Evolutionary conservation across 148 eudicot species (phyloP), one percentile per base, ranked within the genome.

Genomic region (Chenopodium quinoa): DNA sequence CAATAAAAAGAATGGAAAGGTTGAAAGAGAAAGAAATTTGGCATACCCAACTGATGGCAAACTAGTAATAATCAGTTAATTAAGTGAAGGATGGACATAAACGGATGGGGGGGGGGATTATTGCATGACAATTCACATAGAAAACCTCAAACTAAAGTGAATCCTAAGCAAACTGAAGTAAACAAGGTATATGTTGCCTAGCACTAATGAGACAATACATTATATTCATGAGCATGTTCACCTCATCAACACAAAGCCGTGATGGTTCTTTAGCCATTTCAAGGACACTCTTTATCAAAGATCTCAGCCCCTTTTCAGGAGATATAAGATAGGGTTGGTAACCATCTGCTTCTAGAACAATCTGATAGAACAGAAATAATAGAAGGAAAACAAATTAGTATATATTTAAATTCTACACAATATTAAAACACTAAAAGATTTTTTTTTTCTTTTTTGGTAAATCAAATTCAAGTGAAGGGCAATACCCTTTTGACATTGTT

Each of bases 311-410:
- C 85, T 96, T 96, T 83, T 96, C 99, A 27, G 99, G 99, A 84
- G 99, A 96, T 82, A 96, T 93, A 84, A 96, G 98, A 82, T 96
- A 94, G 71, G 99, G 99, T 81, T 96, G 99, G 86, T 96, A 96
- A 87, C 99, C 99, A 87, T 96, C 99, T 83, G 99, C 99, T 93
- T 96, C 98, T 40, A 96, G 89, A 73, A 96, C 99, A 85, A 96
- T 90, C 99, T 96, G 90, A 69, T 9, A 64, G 31, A 75, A 83
- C 73, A 75, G 52, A 77, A 75, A 78, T 4, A 12, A 31, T 27
- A 60, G 47, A 77, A 56, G 74, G 50, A 75, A 66, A 73, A 75
- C 13, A 79, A 40, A 68, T 79, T n/a, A 67, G 31, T 50, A 29
- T 17, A 19, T 19, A 22, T 25, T 1, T 0, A 16, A 52, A 7